These are phyloP conservation scores for Hyaloperonospora arabidopsidis DNA, from an alignment of 352 stramenopile species.

Conservation along the genomic window DNA sequence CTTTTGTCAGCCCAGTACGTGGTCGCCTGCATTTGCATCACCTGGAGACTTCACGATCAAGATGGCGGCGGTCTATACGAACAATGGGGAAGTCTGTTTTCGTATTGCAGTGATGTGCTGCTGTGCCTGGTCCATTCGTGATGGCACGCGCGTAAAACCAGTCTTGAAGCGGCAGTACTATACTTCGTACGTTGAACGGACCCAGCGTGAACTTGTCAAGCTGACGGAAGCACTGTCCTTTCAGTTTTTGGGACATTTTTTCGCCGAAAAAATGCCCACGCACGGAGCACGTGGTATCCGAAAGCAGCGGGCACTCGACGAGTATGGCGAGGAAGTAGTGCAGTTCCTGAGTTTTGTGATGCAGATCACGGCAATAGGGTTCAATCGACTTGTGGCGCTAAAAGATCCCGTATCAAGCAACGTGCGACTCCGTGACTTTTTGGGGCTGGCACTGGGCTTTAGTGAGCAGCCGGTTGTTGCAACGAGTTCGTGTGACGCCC, in stretches of 20 bases:
- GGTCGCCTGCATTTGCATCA: conserved; percentile 67
- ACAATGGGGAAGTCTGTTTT: conserved; percentile 38
- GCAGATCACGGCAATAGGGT: conserved; percentile 55
- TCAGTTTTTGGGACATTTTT: conserved; percentile 51
- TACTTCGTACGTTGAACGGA: conserved; percentile 48
- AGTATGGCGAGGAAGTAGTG: conserved; percentile 44
- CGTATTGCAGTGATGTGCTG: conserved; percentile 53
- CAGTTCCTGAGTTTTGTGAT: conserved; percentile 58
- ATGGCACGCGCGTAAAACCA: conserved; percentile 31
- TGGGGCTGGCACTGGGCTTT: conserved; percentile 47
- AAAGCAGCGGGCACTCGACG: conserved; percentile 41
- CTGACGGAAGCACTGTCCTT: conserved; percentile 55
- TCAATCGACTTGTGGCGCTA: conserved; percentile 52
- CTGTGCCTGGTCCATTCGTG: conserved; percentile 44
- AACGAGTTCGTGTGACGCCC: conserved; percentile 67
- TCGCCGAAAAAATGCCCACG: conserved; percentile 48
- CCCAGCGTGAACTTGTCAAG: conserved; percentile 39
- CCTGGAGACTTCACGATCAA: conserved; percentile 74
- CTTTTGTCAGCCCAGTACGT: conserved; percentile 56
- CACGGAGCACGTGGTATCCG: conserved; percentile 24
- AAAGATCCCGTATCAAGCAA: conserved; percentile 56
- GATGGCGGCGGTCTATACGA: conserved; percentile 36
- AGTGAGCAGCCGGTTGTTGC: conserved; percentile 45
- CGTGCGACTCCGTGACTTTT: conserved; percentile 58
- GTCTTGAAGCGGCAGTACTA: conserved; percentile 58